Base-by-base conservation (phyloP, 495 filamentous ascomycete genomes). In the Hypoxylon lenormandii region DNA sequence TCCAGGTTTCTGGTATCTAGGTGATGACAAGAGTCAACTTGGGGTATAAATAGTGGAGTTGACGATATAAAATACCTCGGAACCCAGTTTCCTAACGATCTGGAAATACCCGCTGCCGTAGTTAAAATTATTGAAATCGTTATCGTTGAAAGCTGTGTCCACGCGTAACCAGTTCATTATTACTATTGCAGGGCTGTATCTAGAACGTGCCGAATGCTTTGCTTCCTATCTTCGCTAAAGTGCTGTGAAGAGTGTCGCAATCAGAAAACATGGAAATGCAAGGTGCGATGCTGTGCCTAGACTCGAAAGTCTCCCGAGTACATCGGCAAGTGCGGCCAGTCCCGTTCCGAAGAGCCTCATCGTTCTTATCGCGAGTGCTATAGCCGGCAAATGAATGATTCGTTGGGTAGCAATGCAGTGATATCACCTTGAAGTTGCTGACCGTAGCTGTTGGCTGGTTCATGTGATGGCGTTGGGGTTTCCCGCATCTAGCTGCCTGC, bases 331-430 rank as follows among this genome's bases (percentile, higher is more conserved):
- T 2, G 33, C 8, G 15, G 15, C n/a, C 18, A 23, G 8, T n/a
- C 11, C 13, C 16, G 19, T 37, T 21, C 51, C 37, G 38, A 42
- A 62, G 58, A 62, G 64, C 57, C 57, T 61, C 64, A 68, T 40
- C n/a, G n/a, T n/a, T n/a, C 11, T 0, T 12, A 13, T 60, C 18
- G 19, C 5, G 7, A 12, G 0, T 16, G 19, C 4, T 43, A 10
- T 33, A 18, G 0, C 49, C 64, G 58, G 58, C 57, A 62, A 4
- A 21, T 49, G 38, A 11, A 15, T 40, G 28, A 68, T 68, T 58
- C 28, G 51, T 68, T 15, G 11, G 42, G 38, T 30, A 52, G 26
- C 45, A 15, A 45, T 38, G 52, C 43, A 26, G 18, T 45, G 56
- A 55, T 67, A 46, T 54, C 56, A 5, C 13, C 49, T 56, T 48